These are phyloP conservation scores for Musa beccarii DNA, from an alignment of 176 grass and related monocot genomes.

Conservation along the genomic window DNA sequence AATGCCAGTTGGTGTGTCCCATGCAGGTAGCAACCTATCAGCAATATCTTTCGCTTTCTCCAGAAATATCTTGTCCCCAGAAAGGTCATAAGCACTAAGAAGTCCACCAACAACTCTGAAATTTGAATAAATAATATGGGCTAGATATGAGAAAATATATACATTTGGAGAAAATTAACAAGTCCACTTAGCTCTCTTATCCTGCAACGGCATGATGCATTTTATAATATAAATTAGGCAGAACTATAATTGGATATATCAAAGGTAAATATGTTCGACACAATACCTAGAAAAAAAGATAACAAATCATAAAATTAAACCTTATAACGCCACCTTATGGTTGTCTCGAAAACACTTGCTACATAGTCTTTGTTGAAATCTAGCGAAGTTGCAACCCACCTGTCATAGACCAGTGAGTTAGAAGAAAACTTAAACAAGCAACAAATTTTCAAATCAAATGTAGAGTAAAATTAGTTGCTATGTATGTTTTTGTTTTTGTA, in stretches of 20 bases:
- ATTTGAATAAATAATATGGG: neutral
- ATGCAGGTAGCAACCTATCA: constrained; percentile 90
- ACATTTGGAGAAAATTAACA: neutral
- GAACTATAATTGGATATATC: neutral
- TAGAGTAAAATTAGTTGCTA: neutral
- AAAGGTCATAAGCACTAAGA: constrained; percentile 86
- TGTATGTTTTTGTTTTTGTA: neutral
- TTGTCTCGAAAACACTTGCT: constrained; percentile 98
- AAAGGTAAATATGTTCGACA: neutral
- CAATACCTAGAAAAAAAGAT: constrained; percentile 3
- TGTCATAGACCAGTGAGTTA: constrained; percentile 36
- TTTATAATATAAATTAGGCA: neutral
- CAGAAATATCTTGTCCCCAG: constrained; percentile 86
- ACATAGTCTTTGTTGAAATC: constrained; percentile 97
- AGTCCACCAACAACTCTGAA: constrained; percentile 94
- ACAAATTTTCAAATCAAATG: neutral
- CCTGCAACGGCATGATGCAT: neutral
- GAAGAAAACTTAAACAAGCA: neutral
- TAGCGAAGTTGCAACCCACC: constrained; percentile 87
- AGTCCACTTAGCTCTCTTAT: neutral
- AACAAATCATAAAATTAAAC: constrained; percentile 62
- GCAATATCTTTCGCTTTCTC: constrained; percentile 94
- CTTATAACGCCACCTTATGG: constrained; percentile 99
- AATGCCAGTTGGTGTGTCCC: constrained; percentile 93
- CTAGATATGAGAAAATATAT: neutral